Percentiles rank a stretch among this genome's conserved stretches.
These are phyloP conservation scores for Strigomonas culicis DNA, from an alignment of 208 protist species.

Conservation along the genomic window DNA sequence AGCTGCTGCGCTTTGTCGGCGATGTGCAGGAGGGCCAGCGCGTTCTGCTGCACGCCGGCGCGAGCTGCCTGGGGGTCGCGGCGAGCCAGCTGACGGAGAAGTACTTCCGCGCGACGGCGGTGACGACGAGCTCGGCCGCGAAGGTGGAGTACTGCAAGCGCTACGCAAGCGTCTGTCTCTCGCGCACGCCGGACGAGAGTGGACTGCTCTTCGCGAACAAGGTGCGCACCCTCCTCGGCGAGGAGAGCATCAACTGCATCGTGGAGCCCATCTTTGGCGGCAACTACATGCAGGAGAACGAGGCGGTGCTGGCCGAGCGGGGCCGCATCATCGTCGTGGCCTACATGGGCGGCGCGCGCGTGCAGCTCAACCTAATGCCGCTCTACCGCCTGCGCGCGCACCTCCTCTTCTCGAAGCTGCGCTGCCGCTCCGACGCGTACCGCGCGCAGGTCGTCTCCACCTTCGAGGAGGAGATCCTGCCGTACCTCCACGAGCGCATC, in stretches of 20 bases:
- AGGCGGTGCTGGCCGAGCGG: conserved; percentile 40
- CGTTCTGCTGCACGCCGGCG: conserved; percentile 86
- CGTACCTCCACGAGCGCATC: conserved; percentile 45
- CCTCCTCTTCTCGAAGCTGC: conserved; percentile 72
- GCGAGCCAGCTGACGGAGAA: conserved; percentile 80
- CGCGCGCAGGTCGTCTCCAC: conserved; percentile 40
- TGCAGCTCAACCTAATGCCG: conserved; percentile 46
- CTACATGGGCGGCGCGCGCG: conserved; percentile 53
- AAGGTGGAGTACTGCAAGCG: conserved; percentile 67
- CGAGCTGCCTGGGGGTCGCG: conserved; percentile 86
- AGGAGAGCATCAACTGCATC: conserved; percentile 52
- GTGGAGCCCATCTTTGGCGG: conserved; percentile 83
- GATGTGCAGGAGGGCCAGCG: conserved; percentile 50
- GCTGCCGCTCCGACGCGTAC: conserved; percentile 48
- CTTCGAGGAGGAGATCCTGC: conserved; percentile 59
- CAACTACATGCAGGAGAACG: conserved; percentile 60
- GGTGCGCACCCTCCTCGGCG: conserved; percentile 37
- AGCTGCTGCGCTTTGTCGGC: conserved; percentile 69
- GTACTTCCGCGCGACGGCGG: conserved; percentile 64
- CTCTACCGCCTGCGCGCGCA: conserved; percentile 45
- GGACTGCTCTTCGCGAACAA: conserved; percentile 57
- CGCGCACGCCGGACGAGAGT: conserved; percentile 41
- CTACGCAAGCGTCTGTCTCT: conserved; percentile 43
- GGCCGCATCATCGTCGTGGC: conserved; percentile 60
- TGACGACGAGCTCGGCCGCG: conserved; percentile 57